These are phyloP conservation scores for Kwoniella newhampshirensis DNA, from an alignment of 768 basidiomycete species.

Conservation along the genomic window DNA sequence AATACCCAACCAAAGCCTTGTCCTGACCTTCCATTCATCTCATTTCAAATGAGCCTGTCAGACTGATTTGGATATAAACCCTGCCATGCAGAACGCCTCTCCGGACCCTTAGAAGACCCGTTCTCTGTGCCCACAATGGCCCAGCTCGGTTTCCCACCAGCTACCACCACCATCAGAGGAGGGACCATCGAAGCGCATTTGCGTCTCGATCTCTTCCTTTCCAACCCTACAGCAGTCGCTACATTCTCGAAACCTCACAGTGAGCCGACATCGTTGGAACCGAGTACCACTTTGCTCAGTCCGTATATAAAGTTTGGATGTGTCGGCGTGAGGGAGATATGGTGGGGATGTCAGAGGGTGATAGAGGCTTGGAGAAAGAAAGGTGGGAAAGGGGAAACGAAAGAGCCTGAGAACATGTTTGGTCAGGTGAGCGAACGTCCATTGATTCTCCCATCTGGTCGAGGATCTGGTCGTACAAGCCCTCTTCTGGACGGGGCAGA, in stretches of 20 bases:
- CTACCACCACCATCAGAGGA: slow-evolving; percentile 48
- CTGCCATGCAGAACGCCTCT: slow-evolving; percentile 33
- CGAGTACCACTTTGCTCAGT: slow-evolving; percentile 46
- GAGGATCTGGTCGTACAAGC: no score
- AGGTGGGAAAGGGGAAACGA: slow-evolving; percentile 40
- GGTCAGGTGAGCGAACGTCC: slow-evolving; percentile 36
- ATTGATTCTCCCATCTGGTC: no score
- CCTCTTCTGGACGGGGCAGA: no score
- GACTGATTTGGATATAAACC: neutral
- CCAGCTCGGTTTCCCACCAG: slow-evolving; percentile 43
- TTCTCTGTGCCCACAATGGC: slow-evolving; percentile 53
- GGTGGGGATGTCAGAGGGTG: slow-evolving; percentile 49
- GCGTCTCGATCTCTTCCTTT: slow-evolving; percentile 40
- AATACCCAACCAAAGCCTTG: no score
- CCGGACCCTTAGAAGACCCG: slow-evolving; percentile 43
- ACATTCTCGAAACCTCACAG: slow-evolving; percentile 55
- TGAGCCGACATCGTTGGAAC: slow-evolving; percentile 52
- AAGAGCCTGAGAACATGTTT: slow-evolving; percentile 53
- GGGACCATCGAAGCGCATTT: slow-evolving; percentile 49
- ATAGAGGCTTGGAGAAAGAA: slow-evolving; percentile 37
- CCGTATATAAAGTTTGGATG: slow-evolving; percentile 55
- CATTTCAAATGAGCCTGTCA: neutral
- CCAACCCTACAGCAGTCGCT: slow-evolving; percentile 41
- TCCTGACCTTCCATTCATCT: no score
- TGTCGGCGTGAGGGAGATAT: slow-evolving; percentile 52